A percentile compares a stretch with the other conserved stretches of the same genome.
phyloP scores from a whole-genome alignment of 169 alveolate species.

The Cryptosporidium ryanae region DNA sequence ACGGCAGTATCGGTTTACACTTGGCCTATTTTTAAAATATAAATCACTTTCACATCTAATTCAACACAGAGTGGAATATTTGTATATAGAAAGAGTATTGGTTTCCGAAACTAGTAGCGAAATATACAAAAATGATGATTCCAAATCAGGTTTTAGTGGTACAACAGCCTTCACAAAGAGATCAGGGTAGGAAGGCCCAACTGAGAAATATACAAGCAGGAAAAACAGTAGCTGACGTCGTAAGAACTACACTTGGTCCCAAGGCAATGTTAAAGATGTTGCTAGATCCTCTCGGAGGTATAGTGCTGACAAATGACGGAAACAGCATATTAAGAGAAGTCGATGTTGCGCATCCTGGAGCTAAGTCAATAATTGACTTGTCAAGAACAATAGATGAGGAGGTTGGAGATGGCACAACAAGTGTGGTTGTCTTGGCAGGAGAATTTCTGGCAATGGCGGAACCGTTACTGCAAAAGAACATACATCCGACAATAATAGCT shows the following conservation, averaged over 20 bases:
- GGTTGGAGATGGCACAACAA: constrained; percentile 99
- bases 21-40: too few species aligned
- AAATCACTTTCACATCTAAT: too few species aligned
- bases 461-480: constrained; percentile 93
- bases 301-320: constrained; percentile 98
- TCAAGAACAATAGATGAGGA: constrained; percentile 98
- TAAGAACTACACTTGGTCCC: constrained; percentile 98
- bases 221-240: constrained; percentile 96
- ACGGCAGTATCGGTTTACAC: too few species aligned
- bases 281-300: constrained; percentile 99
- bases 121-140: constrained; percentile 13
- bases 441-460: constrained; percentile 98
- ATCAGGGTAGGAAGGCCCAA: constrained; percentile 87
- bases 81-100: too few species aligned
- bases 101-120: too few species aligned
- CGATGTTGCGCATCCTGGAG: constrained; percentile 99
- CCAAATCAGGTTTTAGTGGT: constrained; percentile 83
- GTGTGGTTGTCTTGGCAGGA: constrained; percentile 99
- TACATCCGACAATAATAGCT: constrained; percentile 96
- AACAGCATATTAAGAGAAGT: constrained; percentile 97
- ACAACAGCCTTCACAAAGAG: constrained; percentile 86
- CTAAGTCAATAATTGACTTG: constrained; percentile 97
- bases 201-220: constrained; percentile 92
- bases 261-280: constrained; percentile 99
- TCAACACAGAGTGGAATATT: too few species aligned